Evolutionary conservation across 495 filamentous ascomycete genomes (phyloP).

Genomic region (Aspergillus diversus): DNA sequence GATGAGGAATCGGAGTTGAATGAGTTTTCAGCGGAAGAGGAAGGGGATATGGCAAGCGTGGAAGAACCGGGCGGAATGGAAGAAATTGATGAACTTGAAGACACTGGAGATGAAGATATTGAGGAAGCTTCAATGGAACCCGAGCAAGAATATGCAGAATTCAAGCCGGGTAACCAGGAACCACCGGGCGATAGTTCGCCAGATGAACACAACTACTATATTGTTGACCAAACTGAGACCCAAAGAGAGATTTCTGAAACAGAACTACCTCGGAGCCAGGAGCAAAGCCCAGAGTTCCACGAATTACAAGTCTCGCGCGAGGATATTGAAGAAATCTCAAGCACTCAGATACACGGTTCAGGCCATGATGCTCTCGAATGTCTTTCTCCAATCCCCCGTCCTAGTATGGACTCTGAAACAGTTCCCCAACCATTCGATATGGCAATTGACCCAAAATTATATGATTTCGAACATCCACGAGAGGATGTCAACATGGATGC

Average conservation of each 20-base stretch:
- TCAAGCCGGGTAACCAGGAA: conserved; percentile 1
- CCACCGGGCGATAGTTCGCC: conserved; percentile 23
- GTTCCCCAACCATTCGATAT: conserved; percentile 1
- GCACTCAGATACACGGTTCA: background rate
- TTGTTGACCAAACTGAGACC: background rate
- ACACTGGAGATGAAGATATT: background rate
- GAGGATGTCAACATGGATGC: background rate
- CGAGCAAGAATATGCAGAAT: conserved; percentile 13
- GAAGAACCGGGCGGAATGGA: background rate
- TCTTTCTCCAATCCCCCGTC: conserved; percentile 1
- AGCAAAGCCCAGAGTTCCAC: background rate
- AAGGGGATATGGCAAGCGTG: conserved; percentile 2
- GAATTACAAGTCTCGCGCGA: background rate
- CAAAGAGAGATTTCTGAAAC: background rate
- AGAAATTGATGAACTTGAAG: conserved; percentile 16
- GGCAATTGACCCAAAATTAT: conserved; percentile 26
- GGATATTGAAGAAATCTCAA: conserved; percentile 3
- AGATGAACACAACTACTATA: conserved; percentile 6
- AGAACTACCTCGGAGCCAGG: background rate
- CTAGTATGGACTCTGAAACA: conserved; percentile 1
- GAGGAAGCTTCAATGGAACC: conserved; percentile 2
- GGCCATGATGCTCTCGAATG: conserved; percentile 15
- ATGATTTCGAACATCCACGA: conserved; percentile 1
- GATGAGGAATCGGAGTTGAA: conserved; percentile 7
- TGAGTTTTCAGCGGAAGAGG: conserved; percentile 6